phyloP scores from a whole-genome alignment of 164 flowering plant species.

The Vitis rotundifolia region DNA sequence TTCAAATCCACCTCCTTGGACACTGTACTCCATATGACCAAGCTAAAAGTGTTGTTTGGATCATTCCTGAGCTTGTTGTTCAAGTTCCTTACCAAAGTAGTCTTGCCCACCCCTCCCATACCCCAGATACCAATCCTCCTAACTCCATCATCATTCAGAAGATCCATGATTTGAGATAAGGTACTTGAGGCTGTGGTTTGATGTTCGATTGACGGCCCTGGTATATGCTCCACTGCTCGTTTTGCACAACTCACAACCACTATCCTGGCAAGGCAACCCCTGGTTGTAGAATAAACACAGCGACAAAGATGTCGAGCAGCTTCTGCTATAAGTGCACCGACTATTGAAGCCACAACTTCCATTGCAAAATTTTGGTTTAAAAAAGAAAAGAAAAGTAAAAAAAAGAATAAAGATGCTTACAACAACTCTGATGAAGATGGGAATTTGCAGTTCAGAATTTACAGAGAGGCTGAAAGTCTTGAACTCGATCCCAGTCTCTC shows the following conservation, averaged over 20 bases:
- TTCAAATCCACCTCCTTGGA: conserved; percentile 17
- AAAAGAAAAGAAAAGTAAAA: no score
- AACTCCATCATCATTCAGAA: not conserved
- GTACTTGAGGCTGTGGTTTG: conserved; percentile 10
- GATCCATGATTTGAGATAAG: not conserved
- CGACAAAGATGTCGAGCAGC: not conserved
- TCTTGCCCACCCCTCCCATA: conserved; percentile 26
- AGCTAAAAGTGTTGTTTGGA: not conserved
- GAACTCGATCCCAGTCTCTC: no score
- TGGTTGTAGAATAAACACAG: not conserved
- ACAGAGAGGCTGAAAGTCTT: no score
- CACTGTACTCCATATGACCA: conserved; percentile 19
- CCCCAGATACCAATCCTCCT: conserved; percentile 23
- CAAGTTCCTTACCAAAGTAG: conserved; percentile 15
- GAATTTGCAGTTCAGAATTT: no score
- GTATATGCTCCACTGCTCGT: conserved; percentile 5
- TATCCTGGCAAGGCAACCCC: no score
- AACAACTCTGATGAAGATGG: no score
- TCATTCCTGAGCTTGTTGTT: conserved; percentile 11
- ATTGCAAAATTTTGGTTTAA: not conserved
- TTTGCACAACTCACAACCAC: not conserved
- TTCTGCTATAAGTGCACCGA: not conserved
- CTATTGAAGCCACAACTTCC: not conserved
- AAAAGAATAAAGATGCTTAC: no score
- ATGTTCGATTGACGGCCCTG: conserved; percentile 7